Conservation (phyloP, 2,329 filamentous ascomycete species). For the Apiospora koreana region DNA sequence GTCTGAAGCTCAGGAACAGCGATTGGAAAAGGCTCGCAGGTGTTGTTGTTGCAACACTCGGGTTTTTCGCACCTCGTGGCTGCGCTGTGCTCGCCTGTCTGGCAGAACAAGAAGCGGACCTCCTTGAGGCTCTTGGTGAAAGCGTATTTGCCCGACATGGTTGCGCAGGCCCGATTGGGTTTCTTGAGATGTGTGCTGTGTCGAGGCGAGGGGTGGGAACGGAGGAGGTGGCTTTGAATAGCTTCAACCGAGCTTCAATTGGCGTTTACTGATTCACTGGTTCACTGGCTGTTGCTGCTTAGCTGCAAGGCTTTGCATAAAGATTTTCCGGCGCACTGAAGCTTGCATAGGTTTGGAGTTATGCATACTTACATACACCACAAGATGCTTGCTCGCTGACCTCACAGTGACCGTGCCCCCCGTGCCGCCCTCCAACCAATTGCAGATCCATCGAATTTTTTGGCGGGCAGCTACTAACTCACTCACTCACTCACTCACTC, state of each 20-base stretch:
- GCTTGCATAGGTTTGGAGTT: conserved; percentile 12
- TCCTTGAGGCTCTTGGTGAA: conserved; percentile 90
- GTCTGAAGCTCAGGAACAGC: not conserved
- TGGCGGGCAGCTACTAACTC: not conserved
- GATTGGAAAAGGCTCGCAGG: not conserved
- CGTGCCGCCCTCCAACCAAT: too few relatives aligned
- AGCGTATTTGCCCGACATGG: conserved; percentile 90
- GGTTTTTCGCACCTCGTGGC: conserved; percentile 71
- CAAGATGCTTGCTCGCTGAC: not conserved
- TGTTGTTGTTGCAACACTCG: not conserved
- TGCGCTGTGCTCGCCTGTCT: conserved; percentile 88
- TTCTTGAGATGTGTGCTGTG: conserved; percentile 16
- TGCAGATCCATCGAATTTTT: not conserved
- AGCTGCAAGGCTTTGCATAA: conserved; percentile 13
- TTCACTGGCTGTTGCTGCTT: not conserved
- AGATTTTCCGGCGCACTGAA: conserved; percentile 13
- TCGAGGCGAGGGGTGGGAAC: conserved; percentile 13
- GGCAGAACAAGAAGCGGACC: conserved; percentile 96
- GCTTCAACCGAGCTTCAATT: conserved; percentile 13
- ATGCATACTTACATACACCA: not conserved
- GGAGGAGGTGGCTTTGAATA: conserved; percentile 13
- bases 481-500: not conserved
- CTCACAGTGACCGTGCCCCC: not conserved
- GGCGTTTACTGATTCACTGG: too few relatives aligned
- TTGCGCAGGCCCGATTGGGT: not conserved